Base-by-base conservation (phyloP, 768 basidiomycete genomes). In the Boletus reticulatus region DNA sequence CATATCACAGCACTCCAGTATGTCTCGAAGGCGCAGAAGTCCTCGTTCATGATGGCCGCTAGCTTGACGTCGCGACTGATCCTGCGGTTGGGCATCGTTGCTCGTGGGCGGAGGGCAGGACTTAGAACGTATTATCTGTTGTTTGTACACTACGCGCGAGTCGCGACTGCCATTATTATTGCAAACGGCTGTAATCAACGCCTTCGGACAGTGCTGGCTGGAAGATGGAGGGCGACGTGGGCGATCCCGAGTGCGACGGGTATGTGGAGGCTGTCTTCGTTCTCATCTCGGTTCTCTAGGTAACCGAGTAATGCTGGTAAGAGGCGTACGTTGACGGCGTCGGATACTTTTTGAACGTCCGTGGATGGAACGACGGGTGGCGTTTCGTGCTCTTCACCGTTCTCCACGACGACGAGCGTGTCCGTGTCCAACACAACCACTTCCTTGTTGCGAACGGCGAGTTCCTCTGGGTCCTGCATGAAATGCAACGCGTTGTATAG, bases 181-280 rank as follows among this genome's bases (percentile, higher is more conserved):
- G n/a, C n/a, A n/a, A n/a, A n/a, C n/a, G n/a, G n/a, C n/a, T n/a
- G n/a, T n/a, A n/a, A n/a, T n/a, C n/a, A n/a, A n/a, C n/a, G n/a
- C n/a, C n/a, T n/a, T n/a, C n/a, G n/a, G n/a, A n/a, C n/a, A n/a
- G n/a, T n/a, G n/a, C n/a, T 71, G 16, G 74, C 72, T 0, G 97
- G 95, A 27, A 98, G 81, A 65, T 91, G 84, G 57, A 83, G 77
- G 3, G 94, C 89, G 20, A 99, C 84, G 48, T 87, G 85, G 54
- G 89, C 85, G 53, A 97, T 88, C 48, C 95, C 95, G 36, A 92
- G 76, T 0, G 94, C 82, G 52, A 98, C 80, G 0, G 96, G 94
- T 42, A 99, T 89, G 14, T 95, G 89, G 7, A 90, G 83, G 48
- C 80, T 83, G 62, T 95, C 92, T 57, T 98, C 93, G 1, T 80